Percentiles rank a stretch among this genome's conserved stretches.
phyloP scores from a whole-genome alignment of 176 grass and related monocot genomes.

The Themeda triandra region DNA sequence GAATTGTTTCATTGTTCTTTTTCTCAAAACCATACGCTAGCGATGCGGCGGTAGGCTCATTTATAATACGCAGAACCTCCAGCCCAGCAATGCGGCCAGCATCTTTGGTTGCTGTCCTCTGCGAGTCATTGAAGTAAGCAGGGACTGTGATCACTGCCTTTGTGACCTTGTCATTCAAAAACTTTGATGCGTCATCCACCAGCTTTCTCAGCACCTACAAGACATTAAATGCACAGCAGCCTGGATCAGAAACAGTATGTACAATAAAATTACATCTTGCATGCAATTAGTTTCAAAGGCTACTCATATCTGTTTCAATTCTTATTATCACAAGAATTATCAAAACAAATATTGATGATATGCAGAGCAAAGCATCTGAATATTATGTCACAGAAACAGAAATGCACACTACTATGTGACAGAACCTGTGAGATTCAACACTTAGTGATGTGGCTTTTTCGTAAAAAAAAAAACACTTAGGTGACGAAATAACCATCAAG shows the following conservation, averaged over 20 bases:
- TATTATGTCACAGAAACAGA: background rate
- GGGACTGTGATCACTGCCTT: slow-evolving; percentile 81
- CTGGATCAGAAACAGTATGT: background rate
- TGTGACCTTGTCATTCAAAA: slow-evolving; percentile 72
- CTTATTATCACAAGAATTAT: background rate
- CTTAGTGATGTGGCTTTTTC: no score
- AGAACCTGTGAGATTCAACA: background rate
- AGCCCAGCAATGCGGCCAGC: slow-evolving; percentile 74
- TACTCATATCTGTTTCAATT: background rate
- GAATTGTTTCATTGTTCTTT: slow-evolving; percentile 85
- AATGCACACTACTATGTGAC: background rate
- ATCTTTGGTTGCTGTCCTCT: slow-evolving; percentile 83
- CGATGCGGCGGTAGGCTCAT: slow-evolving; percentile 66
- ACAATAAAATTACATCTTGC: background rate
- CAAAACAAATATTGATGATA: background rate
- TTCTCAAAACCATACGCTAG: slow-evolving; percentile 78
- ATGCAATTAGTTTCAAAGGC: no score
- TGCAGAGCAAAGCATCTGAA: background rate
- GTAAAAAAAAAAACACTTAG: no score
- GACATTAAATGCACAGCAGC: background rate
- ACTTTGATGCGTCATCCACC: slow-evolving; percentile 80
- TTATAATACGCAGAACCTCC: slow-evolving; percentile 84
- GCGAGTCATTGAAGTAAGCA: slow-evolving; percentile 74
- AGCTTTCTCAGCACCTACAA: slow-evolving; percentile 62
- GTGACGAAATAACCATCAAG: background rate